Base-by-base conservation (phyloP, 2,329 filamentous ascomycete species). In the Sarocladium strictum region DNA sequence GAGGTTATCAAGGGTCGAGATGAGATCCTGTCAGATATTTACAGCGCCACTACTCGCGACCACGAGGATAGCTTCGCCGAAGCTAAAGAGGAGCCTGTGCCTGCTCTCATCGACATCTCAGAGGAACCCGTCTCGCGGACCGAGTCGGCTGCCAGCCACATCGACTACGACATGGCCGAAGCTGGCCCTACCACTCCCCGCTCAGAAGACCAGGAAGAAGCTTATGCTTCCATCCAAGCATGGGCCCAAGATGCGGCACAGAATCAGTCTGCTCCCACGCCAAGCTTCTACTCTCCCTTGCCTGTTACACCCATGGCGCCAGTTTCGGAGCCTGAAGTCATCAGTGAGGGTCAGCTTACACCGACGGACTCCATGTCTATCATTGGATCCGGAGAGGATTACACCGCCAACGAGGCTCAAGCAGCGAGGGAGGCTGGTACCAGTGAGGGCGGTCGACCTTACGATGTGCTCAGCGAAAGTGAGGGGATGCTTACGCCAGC, bases 221-320 rank as follows among this genome's bases (percentile, higher is more conserved):
- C 78, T 1, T 85, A 78, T 62, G 77, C 78, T 45, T 83, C 80
- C 1, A 85, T 86, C 59, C 81, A 86, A 63, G 83, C 83, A 0
- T 86, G 83, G 83, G 82, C 83, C 1, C 76, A 83, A 59, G 70
- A 75, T 56, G 21, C 49, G n/a, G 50, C 50, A 15, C 32, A 53
- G 29, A 53, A 53, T 21, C 50, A 40, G 12, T 24, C 50, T 17
- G 78, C 77, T 3, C 70, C 70, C 62, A 12, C 38, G 2, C 67
- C 71, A 10, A 74, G 76, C 61, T 84, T 85, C 62, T 85, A 84
- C 71, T 84, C 81, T 5, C 81, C 82, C 3, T 73, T 84, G 21
- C 80, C 81, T 12, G 72, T 72, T 21, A 77, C 78, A 1, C 78
- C 77, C 2, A 69, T 71, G 3, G 65, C 72, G 7, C 72, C 78